phyloP scores from a whole-genome alignment of 257 asterid species.

The Thymus mandschuricus region DNA sequence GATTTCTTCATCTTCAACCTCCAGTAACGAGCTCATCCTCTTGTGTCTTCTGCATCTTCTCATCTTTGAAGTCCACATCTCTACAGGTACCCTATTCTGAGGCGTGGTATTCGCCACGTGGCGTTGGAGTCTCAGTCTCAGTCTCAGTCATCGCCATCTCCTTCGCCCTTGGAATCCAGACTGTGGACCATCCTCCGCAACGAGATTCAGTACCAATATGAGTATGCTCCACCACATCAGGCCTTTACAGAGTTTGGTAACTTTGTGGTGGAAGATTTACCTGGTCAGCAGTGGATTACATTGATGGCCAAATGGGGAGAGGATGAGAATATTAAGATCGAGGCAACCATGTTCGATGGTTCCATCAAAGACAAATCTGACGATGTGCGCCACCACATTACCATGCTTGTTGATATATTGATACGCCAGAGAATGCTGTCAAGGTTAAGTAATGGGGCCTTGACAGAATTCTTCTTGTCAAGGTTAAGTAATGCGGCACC shows the following conservation, averaged over 20 bases:
- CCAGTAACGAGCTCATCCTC: too few species aligned
- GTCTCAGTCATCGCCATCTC: slow-evolving; percentile 11
- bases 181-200: slow-evolving; percentile 36
- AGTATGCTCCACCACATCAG: slow-evolving; percentile 53
- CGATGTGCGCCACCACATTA: slow-evolving; percentile 46
- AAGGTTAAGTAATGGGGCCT: too few species aligned
- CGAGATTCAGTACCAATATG: slow-evolving; percentile 48
- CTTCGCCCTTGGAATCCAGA: slow-evolving; percentile 41
- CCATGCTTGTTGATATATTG: slow-evolving; percentile 54
- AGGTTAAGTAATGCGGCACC: too few species aligned
- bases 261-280: slow-evolving; percentile 53
- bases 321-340: slow-evolving; percentile 55
- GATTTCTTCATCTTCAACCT: too few species aligned
- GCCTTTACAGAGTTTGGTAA: slow-evolving; percentile 40
- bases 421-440: too few species aligned
- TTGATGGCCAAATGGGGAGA: slow-evolving; percentile 39
- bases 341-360: slow-evolving; percentile 68
- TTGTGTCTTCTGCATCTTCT: too few species aligned
- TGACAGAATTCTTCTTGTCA: too few species aligned
- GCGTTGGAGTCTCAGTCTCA: slow-evolving; percentile 14
- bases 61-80: too few species aligned
- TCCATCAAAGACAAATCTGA: slow-evolving; percentile 31
- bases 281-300: slow-evolving; percentile 59
- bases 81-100: not conserved
- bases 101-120: slow-evolving; percentile 17